Percentiles rank a stretch among this genome's conserved stretches.
Conservation (phyloP, 2,329 filamentous ascomycete genomes). For the Ramularia collo-cygni region DNA sequence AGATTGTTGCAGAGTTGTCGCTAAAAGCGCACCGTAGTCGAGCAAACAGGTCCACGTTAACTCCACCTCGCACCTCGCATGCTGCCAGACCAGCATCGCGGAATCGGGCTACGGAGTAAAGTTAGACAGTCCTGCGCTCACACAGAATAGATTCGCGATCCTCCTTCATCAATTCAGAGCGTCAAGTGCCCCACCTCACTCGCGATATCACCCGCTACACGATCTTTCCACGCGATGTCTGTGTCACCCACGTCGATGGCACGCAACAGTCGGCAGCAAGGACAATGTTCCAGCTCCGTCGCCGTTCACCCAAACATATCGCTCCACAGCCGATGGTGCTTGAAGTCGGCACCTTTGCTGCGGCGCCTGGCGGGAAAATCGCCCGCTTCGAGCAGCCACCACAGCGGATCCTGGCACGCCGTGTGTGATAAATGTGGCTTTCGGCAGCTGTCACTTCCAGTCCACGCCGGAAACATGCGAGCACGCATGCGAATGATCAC, state of each 20-base stretch:
- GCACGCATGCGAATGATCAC: constrained; percentile 1
- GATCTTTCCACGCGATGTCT: neutral
- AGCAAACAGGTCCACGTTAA: no score
- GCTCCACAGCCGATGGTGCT: neutral
- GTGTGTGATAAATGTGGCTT: constrained; percentile 1
- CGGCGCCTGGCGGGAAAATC: neutral
- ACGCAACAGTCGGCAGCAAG: neutral
- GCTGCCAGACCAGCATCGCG: no score
- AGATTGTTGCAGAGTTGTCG: no score
- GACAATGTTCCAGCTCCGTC: neutral
- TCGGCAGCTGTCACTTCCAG: constrained; percentile 6
- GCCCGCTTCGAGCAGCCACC: constrained; percentile 1
- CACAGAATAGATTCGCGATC: no score
- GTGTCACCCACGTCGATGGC: neutral
- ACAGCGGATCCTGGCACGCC: constrained; percentile 1
- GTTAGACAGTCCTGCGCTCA: no score
- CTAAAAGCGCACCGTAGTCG: no score
- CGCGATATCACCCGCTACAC: neutral
- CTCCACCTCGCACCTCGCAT: no score
- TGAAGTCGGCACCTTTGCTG: neutral
- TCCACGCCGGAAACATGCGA: constrained; percentile 1
- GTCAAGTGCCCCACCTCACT: no score
- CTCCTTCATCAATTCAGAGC: no score
- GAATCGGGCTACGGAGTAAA: no score
- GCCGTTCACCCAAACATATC: neutral